A percentile compares a stretch with the other conserved stretches of the same genome.
phyloP scores from a whole-genome alignment of 108 stramenopile species.

The Cyclotella atomus region DNA sequence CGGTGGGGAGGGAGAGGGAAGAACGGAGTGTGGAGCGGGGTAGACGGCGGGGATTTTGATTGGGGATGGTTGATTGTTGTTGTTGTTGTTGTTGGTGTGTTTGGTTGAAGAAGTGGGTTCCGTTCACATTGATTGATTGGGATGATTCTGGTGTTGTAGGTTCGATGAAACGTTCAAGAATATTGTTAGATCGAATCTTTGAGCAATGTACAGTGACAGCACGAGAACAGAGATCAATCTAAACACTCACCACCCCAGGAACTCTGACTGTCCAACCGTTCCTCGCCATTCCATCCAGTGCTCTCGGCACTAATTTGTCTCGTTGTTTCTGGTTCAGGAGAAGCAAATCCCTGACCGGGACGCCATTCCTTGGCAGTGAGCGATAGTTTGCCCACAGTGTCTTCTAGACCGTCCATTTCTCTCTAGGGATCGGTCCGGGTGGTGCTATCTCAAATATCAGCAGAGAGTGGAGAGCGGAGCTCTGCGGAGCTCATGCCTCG shows the following conservation, averaged over 20 bases:
- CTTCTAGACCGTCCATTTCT: slow-evolving; percentile 34
- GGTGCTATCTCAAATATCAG: too few species aligned
- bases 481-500: too few species aligned
- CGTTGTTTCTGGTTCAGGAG: background rate
- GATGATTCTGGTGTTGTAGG: slow-evolving; percentile 18
- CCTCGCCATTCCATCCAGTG: slow-evolving; percentile 3
- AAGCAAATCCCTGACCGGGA: slow-evolving; percentile 32
- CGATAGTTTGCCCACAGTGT: slow-evolving; percentile 30
- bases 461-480: too few species aligned
- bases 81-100: slow-evolving; percentile 4
- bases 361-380: slow-evolving; percentile 48
- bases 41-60: slow-evolving; percentile 37
- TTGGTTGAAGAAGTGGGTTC: slow-evolving; percentile 41
- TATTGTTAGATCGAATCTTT: background rate
- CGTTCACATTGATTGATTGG: slow-evolving; percentile 42
- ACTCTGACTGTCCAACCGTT: background rate
- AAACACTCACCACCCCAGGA: slow-evolving; percentile 40
- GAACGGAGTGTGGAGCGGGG: slow-evolving; percentile 53
- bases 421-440: too few species aligned
- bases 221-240: too few species aligned
- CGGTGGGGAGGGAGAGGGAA: slow-evolving; percentile 63
- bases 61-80: slow-evolving; percentile 23
- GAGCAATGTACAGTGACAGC: background rate
- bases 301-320: slow-evolving; percentile 16
- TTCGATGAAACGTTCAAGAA: background rate